These are phyloP conservation scores for Tillandsia fasciculata DNA, from an alignment of 176 grass and related monocot species.

Conservation along the genomic window DNA sequence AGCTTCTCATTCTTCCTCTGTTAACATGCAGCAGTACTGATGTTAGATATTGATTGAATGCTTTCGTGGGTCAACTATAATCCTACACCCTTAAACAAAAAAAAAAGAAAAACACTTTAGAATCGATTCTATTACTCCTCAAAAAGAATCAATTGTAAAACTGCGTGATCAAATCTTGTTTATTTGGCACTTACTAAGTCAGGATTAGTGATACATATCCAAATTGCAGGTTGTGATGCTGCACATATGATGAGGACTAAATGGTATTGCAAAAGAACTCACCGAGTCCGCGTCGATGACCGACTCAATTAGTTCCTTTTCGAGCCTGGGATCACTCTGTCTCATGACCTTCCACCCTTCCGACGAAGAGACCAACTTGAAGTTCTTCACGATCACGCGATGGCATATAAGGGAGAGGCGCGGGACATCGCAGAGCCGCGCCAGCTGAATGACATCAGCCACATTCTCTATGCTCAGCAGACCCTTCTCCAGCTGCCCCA, in stretches of 20 bases:
- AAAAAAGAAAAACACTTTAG: too few species aligned
- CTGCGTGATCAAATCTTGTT: too few species aligned
- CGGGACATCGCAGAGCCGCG: slow-evolving; percentile 57
- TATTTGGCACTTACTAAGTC: too few species aligned
- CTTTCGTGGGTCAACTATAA: too few species aligned
- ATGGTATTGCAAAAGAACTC: slow-evolving; percentile 14
- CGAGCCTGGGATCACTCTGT: slow-evolving; percentile 37
- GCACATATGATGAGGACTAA: background rate
- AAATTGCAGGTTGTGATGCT: too few species aligned
- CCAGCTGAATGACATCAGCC: slow-evolving; percentile 63
- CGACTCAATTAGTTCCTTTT: slow-evolving; percentile 50
- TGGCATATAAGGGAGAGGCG: slow-evolving; percentile 50
- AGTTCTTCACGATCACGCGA: slow-evolving; percentile 49
- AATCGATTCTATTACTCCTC: too few species aligned
- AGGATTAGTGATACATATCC: too few species aligned
- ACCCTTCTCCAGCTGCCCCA: slow-evolving; percentile 37
- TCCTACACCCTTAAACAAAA: too few species aligned
- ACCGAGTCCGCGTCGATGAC: slow-evolving; percentile 46
- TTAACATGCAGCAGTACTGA: background rate
- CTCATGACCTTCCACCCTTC: slow-evolving; percentile 83
- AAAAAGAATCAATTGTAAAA: too few species aligned
- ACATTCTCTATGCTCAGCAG: slow-evolving; percentile 65
- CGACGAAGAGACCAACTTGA: slow-evolving; percentile 36
- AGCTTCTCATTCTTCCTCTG: slow-evolving; percentile 49
- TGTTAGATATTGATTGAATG: too few species aligned